Percentiles rank a stretch among this genome's conserved stretches.
Evolutionary conservation across 1,284 basidiomycete genomes (phyloP).

Genomic region (Microbotryum lychnidis-dioicae): DNA sequence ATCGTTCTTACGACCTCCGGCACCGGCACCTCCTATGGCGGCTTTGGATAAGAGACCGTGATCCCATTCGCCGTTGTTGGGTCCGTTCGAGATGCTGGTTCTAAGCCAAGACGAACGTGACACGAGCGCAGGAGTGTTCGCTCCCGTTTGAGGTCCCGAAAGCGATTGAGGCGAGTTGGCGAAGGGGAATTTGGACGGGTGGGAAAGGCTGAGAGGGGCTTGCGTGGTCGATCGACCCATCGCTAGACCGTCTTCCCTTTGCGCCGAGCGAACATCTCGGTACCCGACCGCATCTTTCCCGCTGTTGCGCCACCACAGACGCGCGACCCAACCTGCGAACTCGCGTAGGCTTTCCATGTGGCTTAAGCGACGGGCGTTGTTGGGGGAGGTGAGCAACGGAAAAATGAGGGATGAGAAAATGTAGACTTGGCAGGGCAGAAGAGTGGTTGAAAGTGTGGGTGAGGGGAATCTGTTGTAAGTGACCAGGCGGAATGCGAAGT

Average conservation of each 20-base stretch:
- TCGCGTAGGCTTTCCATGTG: conserved; percentile 24
- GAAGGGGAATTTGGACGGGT: too few species aligned
- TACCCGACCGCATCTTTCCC: conserved; percentile 8
- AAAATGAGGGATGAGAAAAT: conserved; percentile 47
- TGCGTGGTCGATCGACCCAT: conserved; percentile 7
- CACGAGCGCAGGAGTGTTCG: conserved; percentile 24
- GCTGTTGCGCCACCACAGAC: conserved; percentile 18
- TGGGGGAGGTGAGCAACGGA: conserved; percentile 17
- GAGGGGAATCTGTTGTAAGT: conserved; percentile 56
- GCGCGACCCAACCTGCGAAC: conserved; percentile 21
- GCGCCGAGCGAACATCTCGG: neutral
- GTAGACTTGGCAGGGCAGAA: conserved; percentile 83
- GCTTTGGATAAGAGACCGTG: neutral
- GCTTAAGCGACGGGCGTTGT: conserved; percentile 12
- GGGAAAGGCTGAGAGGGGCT: neutral
- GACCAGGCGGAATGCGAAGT: conserved; percentile 39
- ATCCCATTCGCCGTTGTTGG: too few species aligned
- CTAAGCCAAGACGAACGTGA: neutral
- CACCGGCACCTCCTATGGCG: neutral
- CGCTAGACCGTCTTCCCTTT: conserved; percentile 12
- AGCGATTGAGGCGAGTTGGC: too few species aligned
- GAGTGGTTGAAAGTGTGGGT: conserved; percentile 57
- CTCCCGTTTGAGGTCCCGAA: conserved; percentile 16
- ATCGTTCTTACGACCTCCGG: neutral
- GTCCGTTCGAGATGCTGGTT: too few species aligned